phyloP scores from a whole-genome alignment of 768 basidiomycete species.

The Kwoniella mangroviensis region DNA sequence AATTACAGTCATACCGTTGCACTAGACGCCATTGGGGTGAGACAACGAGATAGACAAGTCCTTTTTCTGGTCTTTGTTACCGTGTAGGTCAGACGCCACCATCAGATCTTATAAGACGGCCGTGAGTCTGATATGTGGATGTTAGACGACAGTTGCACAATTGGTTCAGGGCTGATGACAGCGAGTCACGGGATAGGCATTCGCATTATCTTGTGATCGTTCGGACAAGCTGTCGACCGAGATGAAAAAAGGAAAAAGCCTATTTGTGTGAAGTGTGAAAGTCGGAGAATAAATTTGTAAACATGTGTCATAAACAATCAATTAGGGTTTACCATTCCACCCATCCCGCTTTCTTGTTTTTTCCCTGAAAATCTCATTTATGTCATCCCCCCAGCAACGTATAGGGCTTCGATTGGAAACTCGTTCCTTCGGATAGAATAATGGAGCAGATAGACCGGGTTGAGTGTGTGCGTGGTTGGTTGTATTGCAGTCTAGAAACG shows the following conservation, averaged over 20 bases:
- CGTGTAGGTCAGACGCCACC: not conserved
- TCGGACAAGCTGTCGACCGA: not conserved
- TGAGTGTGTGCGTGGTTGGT: no score
- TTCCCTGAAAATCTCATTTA: slow-evolving; percentile 5
- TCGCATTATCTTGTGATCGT: not conserved
- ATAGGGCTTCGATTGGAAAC: not conserved
- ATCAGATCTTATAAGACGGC: not conserved
- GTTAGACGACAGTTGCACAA: not conserved
- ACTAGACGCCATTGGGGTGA: not conserved
- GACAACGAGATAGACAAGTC: not conserved
- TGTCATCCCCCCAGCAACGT: not conserved
- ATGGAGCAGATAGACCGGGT: no score
- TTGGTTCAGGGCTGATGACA: not conserved
- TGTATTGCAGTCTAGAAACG: no score
- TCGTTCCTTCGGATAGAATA: not conserved
- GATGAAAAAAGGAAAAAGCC: not conserved
- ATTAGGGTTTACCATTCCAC: not conserved
- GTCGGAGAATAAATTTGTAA: not conserved
- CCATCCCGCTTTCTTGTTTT: not conserved
- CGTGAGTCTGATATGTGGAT: no score
- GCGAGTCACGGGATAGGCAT: not conserved
- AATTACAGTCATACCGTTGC: not conserved
- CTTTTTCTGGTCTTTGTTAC: not conserved
- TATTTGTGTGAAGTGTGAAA: not conserved
- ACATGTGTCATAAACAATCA: not conserved